phyloP scores from a whole-genome alignment of 352 stramenopile species.

The Phytophthora sp. region DNA sequence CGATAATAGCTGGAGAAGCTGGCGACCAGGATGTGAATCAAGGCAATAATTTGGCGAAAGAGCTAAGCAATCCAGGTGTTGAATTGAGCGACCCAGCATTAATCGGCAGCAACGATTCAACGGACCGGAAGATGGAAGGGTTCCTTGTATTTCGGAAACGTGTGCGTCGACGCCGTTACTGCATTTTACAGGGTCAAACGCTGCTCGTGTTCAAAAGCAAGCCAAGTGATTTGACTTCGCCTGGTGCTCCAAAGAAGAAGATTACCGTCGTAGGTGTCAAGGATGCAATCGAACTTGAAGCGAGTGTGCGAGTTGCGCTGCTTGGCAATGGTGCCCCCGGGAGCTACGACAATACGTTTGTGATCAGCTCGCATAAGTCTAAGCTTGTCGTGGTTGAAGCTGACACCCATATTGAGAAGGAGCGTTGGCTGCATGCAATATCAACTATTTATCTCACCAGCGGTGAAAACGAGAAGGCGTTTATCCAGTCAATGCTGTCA shows the following conservation, averaged over 20 bases:
- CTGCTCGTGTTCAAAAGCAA: constrained; percentile 74
- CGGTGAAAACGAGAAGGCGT: constrained; percentile 49
- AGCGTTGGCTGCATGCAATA: constrained; percentile 79
- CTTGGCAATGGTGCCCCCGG: constrained; percentile 37
- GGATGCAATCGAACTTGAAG: constrained; percentile 66
- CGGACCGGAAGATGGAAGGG: constrained; percentile 51
- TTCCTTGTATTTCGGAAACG: constrained; percentile 68
- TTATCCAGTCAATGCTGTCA: constrained; percentile 65
- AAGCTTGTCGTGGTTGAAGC: constrained; percentile 74
- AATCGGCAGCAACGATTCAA: background rate
- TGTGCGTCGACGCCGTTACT: constrained; percentile 69
- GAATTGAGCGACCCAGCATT: constrained; percentile 1
- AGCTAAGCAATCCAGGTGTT: background rate
- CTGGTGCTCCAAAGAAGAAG: constrained; percentile 49
- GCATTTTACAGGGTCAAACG: constrained; percentile 59
- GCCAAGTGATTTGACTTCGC: constrained; percentile 41
- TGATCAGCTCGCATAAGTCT: constrained; percentile 76
- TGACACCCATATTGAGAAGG: constrained; percentile 75
- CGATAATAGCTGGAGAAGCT: background rate
- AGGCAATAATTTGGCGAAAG: constrained; percentile 2
- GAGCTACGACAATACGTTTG: constrained; percentile 59
- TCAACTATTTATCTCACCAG: constrained; percentile 67
- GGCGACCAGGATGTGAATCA: background rate
- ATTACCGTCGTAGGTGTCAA: constrained; percentile 72
- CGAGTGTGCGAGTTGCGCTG: constrained; percentile 50